phyloP scores from a whole-genome alignment of 495 filamentous ascomycete genomes.

The Xylaria curta region DNA sequence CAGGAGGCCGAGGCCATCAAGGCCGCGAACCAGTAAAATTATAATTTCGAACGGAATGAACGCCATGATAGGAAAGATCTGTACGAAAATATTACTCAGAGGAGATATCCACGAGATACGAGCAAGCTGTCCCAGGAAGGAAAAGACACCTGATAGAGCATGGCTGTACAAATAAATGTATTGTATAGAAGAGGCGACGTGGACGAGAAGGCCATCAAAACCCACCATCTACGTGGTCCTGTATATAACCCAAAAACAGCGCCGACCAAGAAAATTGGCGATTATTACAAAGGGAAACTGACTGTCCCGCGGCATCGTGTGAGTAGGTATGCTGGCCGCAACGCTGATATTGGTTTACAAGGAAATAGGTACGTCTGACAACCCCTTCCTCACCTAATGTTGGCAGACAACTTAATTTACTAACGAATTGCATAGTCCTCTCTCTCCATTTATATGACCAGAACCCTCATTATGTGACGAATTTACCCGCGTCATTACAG shows the following conservation, averaged over 20 bases:
- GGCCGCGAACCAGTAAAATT: conserved; percentile 37
- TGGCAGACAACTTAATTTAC: not conserved
- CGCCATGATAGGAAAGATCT: not conserved
- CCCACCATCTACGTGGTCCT: conserved; percentile 9
- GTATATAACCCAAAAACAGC: conserved; percentile 13
- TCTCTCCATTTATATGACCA: not conserved
- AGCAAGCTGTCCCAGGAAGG: not conserved
- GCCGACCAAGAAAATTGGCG: conserved; percentile 14
- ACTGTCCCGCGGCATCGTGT: not conserved
- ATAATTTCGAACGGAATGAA: not conserved
- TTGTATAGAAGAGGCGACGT: conserved; percentile 20
- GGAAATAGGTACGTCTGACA: not conserved
- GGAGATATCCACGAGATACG: conserved; percentile 1
- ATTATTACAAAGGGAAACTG: not conserved
- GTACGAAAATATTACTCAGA: conserved; percentile 15
- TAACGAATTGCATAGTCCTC: not conserved
- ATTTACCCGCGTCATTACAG: no score
- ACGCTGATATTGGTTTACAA: not conserved
- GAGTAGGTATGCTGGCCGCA: not conserved
- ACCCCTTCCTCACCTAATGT: not conserved
- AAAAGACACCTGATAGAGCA: not conserved
- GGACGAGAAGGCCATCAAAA: not conserved
- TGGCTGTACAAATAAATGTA: conserved; percentile 27
- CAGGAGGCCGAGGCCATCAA: conserved; percentile 42
- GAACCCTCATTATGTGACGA: not conserved